Base-by-base conservation (phyloP, 2,329 filamentous ascomycete species). In the Trichoderma sp. region DNA sequence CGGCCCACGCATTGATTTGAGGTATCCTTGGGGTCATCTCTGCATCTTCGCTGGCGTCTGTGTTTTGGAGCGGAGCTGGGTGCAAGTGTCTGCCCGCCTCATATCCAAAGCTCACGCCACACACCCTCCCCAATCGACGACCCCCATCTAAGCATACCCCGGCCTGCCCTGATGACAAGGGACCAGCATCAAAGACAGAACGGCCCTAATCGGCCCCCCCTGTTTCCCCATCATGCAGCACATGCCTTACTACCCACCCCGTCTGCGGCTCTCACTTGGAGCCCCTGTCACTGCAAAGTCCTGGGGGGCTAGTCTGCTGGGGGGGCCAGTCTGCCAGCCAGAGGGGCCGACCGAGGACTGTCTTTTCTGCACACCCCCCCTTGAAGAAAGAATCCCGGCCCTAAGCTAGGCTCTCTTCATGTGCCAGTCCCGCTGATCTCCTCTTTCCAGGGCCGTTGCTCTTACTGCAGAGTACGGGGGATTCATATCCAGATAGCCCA, bases 171-270 rank as follows among this genome's bases (percentile, higher is more conserved):
- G 69, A 66, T 32, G 51, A 65, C 69, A 32, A 60, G 69, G 66
- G 39, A 26, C 69, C 51, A 47, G 69, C 69, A 58, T 64, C 69
- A 71, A 71, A 58, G 62, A 69, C 65, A 70, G 43, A 72, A 72
- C 66, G 66, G 67, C 66, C 71, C 71, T 72, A 72, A 70, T 70
- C 60, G 32, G 3, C 28, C 36, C 71, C 71, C 71, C 71, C 71
- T 72, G 71, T 65, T 72, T 70, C 71, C 71, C 71, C 71, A 72
- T 70, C 71, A 72, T 72, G 67, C 66, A 72, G 66, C 66, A 70
- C 66, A 70, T 70, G 60, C 66, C 60, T 60, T 64, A 47, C 60
- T 43, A 69, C 65, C 71, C 53, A 70, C 62, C 61, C 58, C 51
- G 68, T 71, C 71, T 58, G 71, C 71, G 61, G 66, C 66, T 72